A percentile compares a stretch with the other conserved stretches of the same genome.
These are phyloP conservation scores for Corymbia calophylla DNA, from an alignment of 441 rosid species.

Conservation along the genomic window DNA sequence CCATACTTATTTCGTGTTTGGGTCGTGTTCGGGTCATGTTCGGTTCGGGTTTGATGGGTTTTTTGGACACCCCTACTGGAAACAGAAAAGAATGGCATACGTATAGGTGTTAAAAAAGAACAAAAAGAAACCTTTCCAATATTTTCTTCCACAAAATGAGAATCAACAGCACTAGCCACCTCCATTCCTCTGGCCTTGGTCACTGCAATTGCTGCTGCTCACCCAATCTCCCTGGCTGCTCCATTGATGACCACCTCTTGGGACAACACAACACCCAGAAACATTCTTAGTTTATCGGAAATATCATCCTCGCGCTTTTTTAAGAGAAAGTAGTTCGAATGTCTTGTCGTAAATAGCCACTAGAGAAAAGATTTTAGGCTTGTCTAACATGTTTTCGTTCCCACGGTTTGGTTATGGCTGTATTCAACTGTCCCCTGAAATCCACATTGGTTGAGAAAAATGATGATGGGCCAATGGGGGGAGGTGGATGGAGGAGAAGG, in stretches of 20 bases:
- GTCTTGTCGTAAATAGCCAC: neutral
- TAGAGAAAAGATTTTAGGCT: neutral
- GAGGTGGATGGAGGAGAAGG: no score
- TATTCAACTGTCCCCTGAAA: neutral
- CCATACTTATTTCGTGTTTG: no score
- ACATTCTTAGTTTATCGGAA: neutral
- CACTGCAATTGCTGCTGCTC: constrained; percentile 80
- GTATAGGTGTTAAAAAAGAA: neutral
- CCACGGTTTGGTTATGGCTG: neutral
- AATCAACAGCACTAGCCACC: constrained; percentile 85
- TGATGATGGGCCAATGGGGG: no score
- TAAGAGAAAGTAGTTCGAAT: neutral
- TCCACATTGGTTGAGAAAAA: neutral
- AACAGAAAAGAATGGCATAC: neutral
- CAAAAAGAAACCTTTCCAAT: constrained; percentile 50
- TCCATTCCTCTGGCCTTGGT: constrained; percentile 90
- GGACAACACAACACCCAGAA: neutral
- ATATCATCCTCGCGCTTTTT: neutral
- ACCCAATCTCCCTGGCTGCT: constrained; percentile 86
- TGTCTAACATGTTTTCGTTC: neutral
- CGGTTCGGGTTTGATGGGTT: no score
- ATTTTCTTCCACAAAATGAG: constrained; percentile 69
- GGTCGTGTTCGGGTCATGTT: no score
- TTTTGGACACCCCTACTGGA: no score
- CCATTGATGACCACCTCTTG: constrained; percentile 69